Conservation (phyloP, 2,329 filamentous ascomycete genomes). For the Pseudogymnoascus sp. region DNA sequence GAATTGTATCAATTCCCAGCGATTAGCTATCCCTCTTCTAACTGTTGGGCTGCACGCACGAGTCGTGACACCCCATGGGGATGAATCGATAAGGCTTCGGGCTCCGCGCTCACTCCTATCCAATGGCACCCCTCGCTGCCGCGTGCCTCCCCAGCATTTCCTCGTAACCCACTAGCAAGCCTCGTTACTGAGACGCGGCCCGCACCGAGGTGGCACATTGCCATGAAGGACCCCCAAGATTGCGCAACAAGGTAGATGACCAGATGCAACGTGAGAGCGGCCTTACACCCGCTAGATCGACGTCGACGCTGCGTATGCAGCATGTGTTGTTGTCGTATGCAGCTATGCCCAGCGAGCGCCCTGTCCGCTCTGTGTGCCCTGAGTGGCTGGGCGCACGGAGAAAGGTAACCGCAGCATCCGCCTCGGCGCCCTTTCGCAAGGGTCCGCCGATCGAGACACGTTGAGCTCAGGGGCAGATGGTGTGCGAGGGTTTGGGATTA, state of each 20-base stretch:
- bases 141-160: constrained; percentile 4
- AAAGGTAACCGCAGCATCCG: background rate
- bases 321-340: constrained; percentile 7
- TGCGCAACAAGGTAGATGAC: background rate
- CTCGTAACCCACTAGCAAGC: background rate
- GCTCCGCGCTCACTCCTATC: background rate
- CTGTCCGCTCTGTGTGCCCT: background rate
- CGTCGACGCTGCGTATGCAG: background rate
- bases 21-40: background rate
- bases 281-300: constrained; percentile 3
- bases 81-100: constrained; percentile 3
- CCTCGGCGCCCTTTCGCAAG: background rate
- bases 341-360: constrained; percentile 2
- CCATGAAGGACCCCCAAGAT: background rate
- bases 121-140: background rate
- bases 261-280: background rate
- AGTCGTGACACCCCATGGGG: constrained; percentile 5
- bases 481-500: background rate
- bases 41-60: background rate
- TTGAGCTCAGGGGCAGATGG: background rate
- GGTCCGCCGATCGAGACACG: constrained; percentile 1
- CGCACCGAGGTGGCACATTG: constrained; percentile 2
- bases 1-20: background rate
- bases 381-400: constrained; percentile 2
- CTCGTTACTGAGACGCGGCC: constrained; percentile 1